Percentiles rank a stretch among this genome's conserved stretches.
Evolutionary conservation across 305 asterid species (phyloP).

Genomic region (Solanum hybrid): DNA sequence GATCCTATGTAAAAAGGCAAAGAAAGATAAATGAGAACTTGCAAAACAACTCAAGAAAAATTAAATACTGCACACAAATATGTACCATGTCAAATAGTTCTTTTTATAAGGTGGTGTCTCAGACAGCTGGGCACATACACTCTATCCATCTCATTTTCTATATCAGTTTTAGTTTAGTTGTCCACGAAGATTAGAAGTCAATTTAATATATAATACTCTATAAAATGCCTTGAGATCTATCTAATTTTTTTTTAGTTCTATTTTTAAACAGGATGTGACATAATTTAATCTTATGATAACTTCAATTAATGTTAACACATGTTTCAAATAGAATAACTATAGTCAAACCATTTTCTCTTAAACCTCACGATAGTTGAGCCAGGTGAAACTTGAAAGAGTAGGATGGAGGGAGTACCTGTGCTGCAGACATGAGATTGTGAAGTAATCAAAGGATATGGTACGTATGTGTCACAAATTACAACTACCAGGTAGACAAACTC

Average conservation of each 20-base stretch:
- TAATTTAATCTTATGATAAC: neutral
- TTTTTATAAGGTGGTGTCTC: neutral
- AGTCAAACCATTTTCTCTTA: neutral
- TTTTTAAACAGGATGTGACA: neutral
- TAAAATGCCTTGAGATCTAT: neutral
- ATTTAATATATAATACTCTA: neutral
- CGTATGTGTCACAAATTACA: neutral
- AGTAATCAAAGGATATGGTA: neutral
- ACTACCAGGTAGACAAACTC: neutral
- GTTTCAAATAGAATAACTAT: neutral
- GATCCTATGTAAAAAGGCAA: slow-evolving; percentile 50
- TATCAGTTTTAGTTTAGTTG: neutral
- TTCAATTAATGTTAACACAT: neutral
- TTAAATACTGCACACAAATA: neutral
- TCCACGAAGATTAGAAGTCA: neutral
- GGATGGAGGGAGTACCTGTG: neutral
- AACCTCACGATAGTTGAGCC: neutral
- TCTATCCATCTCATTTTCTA: neutral
- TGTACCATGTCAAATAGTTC: neutral
- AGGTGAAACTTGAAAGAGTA: neutral
- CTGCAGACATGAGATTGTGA: neutral
- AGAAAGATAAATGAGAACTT: slow-evolving; percentile 8
- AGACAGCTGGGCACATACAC: neutral
- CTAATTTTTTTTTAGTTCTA: neutral
- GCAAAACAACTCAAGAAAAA: neutral